These are phyloP conservation scores for Syzygium aqueum DNA, from an alignment of 345 rosid genomes.

Conservation along the genomic window DNA sequence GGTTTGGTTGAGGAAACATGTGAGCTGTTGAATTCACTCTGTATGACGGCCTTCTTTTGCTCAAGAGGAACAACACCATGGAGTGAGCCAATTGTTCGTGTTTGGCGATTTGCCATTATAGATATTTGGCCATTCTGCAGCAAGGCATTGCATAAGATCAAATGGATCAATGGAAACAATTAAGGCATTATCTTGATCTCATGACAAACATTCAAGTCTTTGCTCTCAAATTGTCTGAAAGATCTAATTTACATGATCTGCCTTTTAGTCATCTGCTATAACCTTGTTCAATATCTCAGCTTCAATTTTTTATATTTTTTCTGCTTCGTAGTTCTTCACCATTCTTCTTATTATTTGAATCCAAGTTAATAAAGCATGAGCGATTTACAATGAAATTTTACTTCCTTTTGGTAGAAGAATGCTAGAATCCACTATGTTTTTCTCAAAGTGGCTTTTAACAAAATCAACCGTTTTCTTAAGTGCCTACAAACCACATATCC, in stretches of 20 bases:
- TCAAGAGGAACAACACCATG: not conserved
- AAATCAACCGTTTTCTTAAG: not conserved
- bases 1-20: not conserved
- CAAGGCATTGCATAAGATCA: not conserved
- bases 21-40: not conserved
- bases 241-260: not conserved
- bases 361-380: not conserved
- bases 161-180: not conserved
- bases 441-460: not conserved
- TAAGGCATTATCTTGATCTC: not conserved
- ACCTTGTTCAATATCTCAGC: not conserved
- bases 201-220: not conserved
- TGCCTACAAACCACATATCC: not conserved
- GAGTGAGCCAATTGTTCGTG: not conserved
- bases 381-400: not conserved
- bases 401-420: not conserved
- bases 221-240: not conserved
- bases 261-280: not conserved
- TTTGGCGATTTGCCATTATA: not conserved
- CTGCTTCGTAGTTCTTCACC: not conserved
- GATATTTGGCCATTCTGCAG: not conserved
- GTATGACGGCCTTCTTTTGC: not conserved
- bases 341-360: not conserved
- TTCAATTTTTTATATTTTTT: not conserved
- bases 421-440: not conserved